These are phyloP conservation scores for Ganoderma meredithae DNA, from an alignment of 1,284 basidiomycete species.

Conservation along the genomic window DNA sequence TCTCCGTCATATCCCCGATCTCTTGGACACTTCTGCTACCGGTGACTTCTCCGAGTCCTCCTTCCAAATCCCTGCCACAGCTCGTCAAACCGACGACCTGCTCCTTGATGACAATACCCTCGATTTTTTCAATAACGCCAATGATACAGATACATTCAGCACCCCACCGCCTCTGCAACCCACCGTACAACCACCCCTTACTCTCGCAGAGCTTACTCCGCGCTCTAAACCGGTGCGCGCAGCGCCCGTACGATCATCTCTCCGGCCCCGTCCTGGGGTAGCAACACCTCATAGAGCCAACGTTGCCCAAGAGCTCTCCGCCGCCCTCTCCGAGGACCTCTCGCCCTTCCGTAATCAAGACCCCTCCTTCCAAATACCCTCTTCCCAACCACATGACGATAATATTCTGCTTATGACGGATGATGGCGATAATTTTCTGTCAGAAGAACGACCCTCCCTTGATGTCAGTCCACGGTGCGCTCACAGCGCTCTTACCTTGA, in stretches of 20 bases:
- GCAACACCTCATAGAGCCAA: slow-evolving; percentile 36
- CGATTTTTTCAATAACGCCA: slow-evolving; percentile 35
- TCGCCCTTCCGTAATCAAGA: slow-evolving; percentile 35
- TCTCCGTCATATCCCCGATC: slow-evolving; percentile 38
- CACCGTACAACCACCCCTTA: slow-evolving; percentile 28
- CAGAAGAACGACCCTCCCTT: slow-evolving; percentile 20
- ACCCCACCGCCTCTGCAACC: slow-evolving; percentile 29
- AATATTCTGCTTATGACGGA: slow-evolving; percentile 32
- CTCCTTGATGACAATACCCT: slow-evolving; percentile 39
- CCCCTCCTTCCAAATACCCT: slow-evolving; percentile 36
- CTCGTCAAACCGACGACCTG: slow-evolving; percentile 31
- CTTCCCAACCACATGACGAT: slow-evolving; percentile 7
- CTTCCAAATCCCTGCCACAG: slow-evolving; percentile 40
- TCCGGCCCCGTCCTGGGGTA: slow-evolving; percentile 33
- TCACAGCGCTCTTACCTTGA: slow-evolving; percentile 28
- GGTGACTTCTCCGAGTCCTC: slow-evolving; percentile 40
- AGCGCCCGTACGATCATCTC: slow-evolving; percentile 31
- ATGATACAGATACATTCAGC: slow-evolving; percentile 32
- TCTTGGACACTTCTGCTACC: slow-evolving; percentile 32
- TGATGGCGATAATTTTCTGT: slow-evolving; percentile 25
- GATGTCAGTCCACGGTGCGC: slow-evolving; percentile 14
- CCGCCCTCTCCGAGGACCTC: slow-evolving; percentile 38
- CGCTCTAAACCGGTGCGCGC: slow-evolving; percentile 31
- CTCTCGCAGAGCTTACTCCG: slow-evolving; percentile 41
- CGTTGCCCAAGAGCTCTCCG: slow-evolving; percentile 32